Evolutionary conservation across 2,329 filamentous ascomycete genomes (phyloP), one percentile per base, ranked within the genome.

Genomic region (Aschersonia sp.): DNA sequence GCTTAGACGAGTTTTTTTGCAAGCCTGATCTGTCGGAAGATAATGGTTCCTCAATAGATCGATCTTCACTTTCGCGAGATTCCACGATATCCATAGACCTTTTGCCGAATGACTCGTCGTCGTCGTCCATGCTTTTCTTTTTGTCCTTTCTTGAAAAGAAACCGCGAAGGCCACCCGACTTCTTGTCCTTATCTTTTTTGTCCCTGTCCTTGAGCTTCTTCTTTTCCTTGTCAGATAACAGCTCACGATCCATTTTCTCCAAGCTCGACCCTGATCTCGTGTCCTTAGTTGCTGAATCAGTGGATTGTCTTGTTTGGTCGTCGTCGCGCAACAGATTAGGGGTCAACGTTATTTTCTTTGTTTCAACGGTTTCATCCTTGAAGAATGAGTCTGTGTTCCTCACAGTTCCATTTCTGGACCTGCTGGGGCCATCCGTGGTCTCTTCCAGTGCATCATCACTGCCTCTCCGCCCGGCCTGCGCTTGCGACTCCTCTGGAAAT

Each of bases 371-470:
- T 59, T 98, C 90, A 59, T 97, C 92, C 64, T 88, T 94, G 72
- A 95, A 95, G 71, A 97, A 95, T 1, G 90, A 95, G 65, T 97
- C 90, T 5, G 87, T 90, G 60, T 94, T 94, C 53, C 90, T 79
- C 43, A 95, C 76, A 29, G 85, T 90, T 41, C 88, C 88, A 56
- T 94, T 94, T 53, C 83, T 79, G 37, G 87, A 88, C 59, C 83
- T 78, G 60, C 73, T 74, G 2, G 69, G 66, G 2, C 68, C 67
- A 41, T 76, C 69, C 48, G 64, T 56, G 51, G 72, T 78, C 44
- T 63, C 66, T 44, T 79, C 76, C 48, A 82, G 74, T 4, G 77
- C 74, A 43, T 90, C 85, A 48, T 87, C 84, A 55, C 80, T 86
- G 45, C 69, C 75, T 40, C 60, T 58, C 52, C 63, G 59, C 12